These are phyloP conservation scores for Colletotrichum shisoi DNA, from an alignment of 2,329 filamentous ascomycete genomes.

Conservation along the genomic window DNA sequence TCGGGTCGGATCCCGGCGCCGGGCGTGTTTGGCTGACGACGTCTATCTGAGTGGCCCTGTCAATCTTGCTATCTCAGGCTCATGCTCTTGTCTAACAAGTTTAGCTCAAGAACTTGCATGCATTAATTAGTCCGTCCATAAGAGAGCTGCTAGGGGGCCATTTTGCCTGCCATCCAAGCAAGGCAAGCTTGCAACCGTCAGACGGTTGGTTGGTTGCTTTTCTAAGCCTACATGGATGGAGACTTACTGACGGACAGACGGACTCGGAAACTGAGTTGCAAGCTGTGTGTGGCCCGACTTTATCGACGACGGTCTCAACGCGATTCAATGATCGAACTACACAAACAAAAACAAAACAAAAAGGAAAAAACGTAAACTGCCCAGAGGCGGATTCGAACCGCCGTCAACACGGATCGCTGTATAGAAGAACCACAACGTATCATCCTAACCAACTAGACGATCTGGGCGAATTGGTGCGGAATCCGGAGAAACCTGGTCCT, in stretches of 20 bases:
- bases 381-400: slow-evolving; percentile 40
- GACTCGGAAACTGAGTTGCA: neutral
- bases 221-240: neutral
- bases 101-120: neutral
- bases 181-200: neutral
- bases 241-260: too few relatives aligned
- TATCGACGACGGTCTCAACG: neutral
- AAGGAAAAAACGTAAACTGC: slow-evolving; percentile 12
- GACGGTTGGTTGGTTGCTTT: too few relatives aligned
- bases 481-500: slow-evolving; percentile 4
- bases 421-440: slow-evolving; percentile 38
- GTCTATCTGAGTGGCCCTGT: neutral
- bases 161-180: too few relatives aligned
- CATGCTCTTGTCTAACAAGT: neutral
- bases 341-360: too few relatives aligned
- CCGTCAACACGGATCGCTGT: slow-evolving; percentile 39
- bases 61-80: neutral
- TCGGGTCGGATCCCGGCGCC: neutral
- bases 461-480: slow-evolving; percentile 23
- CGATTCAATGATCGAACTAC: neutral
- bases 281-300: neutral
- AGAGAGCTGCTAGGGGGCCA: too few relatives aligned
- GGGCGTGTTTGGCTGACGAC: neutral
- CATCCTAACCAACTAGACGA: slow-evolving; percentile 40
- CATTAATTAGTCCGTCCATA: too few relatives aligned